These are phyloP conservation scores for Epicoccum sorghinum DNA, from an alignment of 2,329 filamentous ascomycete genomes.

Conservation along the genomic window DNA sequence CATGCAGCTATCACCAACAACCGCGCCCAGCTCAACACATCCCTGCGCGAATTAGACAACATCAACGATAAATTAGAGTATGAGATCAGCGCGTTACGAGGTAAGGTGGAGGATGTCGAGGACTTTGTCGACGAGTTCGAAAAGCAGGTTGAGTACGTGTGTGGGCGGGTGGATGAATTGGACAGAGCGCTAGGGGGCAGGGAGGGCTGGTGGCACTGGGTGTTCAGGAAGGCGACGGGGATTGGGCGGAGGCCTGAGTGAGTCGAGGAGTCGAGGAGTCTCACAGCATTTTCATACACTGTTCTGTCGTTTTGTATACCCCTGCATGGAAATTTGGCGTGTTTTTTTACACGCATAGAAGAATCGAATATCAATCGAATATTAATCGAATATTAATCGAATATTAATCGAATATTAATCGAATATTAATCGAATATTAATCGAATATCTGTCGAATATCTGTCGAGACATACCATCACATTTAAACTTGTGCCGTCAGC, in stretches of 20 bases:
- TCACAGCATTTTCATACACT: too few relatives aligned
- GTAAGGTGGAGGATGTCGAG: slow-evolving; percentile 85
- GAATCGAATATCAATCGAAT: too few relatives aligned
- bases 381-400: too few relatives aligned
- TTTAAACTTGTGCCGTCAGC: too few relatives aligned
- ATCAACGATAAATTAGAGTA: slow-evolving; percentile 88
- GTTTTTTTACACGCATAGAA: not conserved
- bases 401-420: too few relatives aligned
- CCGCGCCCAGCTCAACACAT: slow-evolving; percentile 70
- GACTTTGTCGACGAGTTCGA: slow-evolving; percentile 82
- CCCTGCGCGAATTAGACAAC: slow-evolving; percentile 78
- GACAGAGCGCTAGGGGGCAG: slow-evolving; percentile 60
- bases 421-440: too few relatives aligned
- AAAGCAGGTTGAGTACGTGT: slow-evolving; percentile 60
- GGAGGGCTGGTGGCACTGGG: slow-evolving; percentile 47
- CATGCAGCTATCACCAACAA: slow-evolving; percentile 74
- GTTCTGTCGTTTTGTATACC: not conserved
- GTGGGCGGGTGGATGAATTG: slow-evolving; percentile 55
- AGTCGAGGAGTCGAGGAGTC: not conserved
- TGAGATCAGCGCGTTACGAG: slow-evolving; percentile 79
- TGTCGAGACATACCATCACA: too few relatives aligned
- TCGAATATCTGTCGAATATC: too few relatives aligned
- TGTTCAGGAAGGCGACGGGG: slow-evolving; percentile 34
- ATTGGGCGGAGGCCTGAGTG: slow-evolving; percentile 24
- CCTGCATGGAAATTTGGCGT: not conserved